phyloP scores from a whole-genome alignment of 2,329 filamentous ascomycete species.

The Pseudocercospora vitis region DNA sequence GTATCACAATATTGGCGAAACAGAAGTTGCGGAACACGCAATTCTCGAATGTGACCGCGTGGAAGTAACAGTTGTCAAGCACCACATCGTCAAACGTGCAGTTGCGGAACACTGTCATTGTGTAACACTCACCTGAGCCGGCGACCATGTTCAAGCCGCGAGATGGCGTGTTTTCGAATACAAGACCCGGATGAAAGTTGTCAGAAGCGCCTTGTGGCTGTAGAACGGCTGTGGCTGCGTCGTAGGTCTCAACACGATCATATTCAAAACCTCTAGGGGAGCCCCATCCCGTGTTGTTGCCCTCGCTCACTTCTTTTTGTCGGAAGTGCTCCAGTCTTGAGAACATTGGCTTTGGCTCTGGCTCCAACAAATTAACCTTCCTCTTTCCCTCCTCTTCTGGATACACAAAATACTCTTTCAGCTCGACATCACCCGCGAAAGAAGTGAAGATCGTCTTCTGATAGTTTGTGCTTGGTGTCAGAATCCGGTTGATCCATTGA shows the following conservation, averaged over 20 bases:
- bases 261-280: neutral
- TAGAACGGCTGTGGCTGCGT: neutral
- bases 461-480: neutral
- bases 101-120: conserved; percentile 3
- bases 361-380: neutral
- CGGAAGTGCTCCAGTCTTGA: neutral
- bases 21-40: neutral
- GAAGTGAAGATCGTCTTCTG: neutral
- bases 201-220: conserved; percentile 35
- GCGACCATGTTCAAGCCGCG: conserved; percentile 1
- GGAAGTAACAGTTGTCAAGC: conserved; percentile 9
- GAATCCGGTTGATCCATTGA: conserved; percentile 8
- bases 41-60: conserved; percentile 2
- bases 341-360: neutral
- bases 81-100: conserved; percentile 10
- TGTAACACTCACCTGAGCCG: neutral
- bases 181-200: conserved; percentile 18
- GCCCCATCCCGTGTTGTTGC: neutral
- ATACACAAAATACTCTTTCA: neutral
- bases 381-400: neutral
- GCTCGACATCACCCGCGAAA: neutral
- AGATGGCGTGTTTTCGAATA: neutral
- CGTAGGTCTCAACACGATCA: neutral
- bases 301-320: neutral
- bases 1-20: neutral